Conservation (phyloP, 257 asterid species). For the Lithospermum erythrorhizon region DNA sequence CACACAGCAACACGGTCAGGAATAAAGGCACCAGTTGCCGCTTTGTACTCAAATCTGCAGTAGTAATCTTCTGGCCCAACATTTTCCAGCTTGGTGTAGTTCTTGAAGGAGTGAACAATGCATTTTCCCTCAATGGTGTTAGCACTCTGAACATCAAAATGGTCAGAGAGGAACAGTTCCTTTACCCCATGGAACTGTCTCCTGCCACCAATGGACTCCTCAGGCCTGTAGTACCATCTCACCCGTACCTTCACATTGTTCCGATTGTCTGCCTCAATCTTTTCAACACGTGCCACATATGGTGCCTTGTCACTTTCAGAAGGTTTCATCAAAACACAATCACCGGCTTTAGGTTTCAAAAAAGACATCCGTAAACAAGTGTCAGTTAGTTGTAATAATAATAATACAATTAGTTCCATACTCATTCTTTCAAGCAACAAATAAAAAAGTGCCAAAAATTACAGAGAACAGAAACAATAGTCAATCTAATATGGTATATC, state of each 20-base stretch:
- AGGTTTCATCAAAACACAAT: constrained; percentile 74
- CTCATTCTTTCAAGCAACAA: too few species aligned
- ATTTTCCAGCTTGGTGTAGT: constrained; percentile 74
- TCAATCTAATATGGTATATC: too few species aligned
- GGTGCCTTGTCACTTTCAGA: constrained; percentile 69
- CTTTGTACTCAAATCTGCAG: constrained; percentile 78
- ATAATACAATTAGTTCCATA: neutral
- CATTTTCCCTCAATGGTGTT: constrained; percentile 89
- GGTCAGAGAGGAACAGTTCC: constrained; percentile 82
- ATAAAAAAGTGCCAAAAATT: too few species aligned
- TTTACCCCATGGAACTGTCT: constrained; percentile 88
- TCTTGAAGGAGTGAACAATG: constrained; percentile 64
- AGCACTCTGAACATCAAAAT: constrained; percentile 76
- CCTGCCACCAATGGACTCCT: constrained; percentile 79
- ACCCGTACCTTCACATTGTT: constrained; percentile 63
- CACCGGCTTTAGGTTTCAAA: constrained; percentile 50
- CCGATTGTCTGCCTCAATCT: constrained; percentile 66
- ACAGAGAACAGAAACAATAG: too few species aligned
- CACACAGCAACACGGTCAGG: constrained; percentile 94
- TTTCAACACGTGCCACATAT: constrained; percentile 74
- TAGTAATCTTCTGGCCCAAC: constrained; percentile 81
- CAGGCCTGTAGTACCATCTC: constrained; percentile 78
- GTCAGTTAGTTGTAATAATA: neutral
- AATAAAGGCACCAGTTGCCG: constrained; percentile 80
- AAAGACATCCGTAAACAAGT: neutral